Conservation (phyloP, 2,329 filamentous ascomycete species). For the Pseudocercospora vitis region DNA sequence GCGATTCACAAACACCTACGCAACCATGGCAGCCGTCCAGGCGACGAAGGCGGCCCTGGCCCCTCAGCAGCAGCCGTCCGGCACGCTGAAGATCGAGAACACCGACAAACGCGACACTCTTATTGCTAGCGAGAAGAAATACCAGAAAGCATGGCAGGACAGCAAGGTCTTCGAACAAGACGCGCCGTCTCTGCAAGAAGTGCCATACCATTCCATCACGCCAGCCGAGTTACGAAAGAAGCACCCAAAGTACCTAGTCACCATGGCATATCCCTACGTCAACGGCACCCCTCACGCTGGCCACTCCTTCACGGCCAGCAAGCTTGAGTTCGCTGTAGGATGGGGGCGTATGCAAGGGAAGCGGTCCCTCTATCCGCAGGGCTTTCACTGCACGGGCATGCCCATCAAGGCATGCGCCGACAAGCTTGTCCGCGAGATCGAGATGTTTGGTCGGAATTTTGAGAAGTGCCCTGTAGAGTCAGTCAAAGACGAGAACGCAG, state of each 20-base stretch:
- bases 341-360: constrained; percentile 90
- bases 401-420: constrained; percentile 97
- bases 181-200: constrained; percentile 75
- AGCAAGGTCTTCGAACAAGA: constrained; percentile 78
- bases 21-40: constrained; percentile 50
- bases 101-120: constrained; percentile 86
- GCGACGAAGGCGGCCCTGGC: constrained; percentile 57
- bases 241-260: constrained; percentile 87
- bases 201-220: constrained; percentile 71
- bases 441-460: constrained; percentile 84
- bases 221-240: constrained; percentile 74
- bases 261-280: constrained; percentile 77
- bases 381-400: constrained; percentile 96
- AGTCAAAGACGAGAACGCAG: constrained; percentile 46
- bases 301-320: constrained; percentile 87
- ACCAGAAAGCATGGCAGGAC: constrained; percentile 81
- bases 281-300: constrained; percentile 83
- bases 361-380: constrained; percentile 81
- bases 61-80: constrained; percentile 56
- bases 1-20: constrained; percentile 17
- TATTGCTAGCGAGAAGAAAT: constrained; percentile 84
- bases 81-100: constrained; percentile 67
- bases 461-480: constrained; percentile 69
- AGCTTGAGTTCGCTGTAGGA: constrained; percentile 88
- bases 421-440: constrained; percentile 87